Evolutionary conservation across 164 flowering plant species (phyloP).

Genomic region (Chloranthus sessilifolius): DNA sequence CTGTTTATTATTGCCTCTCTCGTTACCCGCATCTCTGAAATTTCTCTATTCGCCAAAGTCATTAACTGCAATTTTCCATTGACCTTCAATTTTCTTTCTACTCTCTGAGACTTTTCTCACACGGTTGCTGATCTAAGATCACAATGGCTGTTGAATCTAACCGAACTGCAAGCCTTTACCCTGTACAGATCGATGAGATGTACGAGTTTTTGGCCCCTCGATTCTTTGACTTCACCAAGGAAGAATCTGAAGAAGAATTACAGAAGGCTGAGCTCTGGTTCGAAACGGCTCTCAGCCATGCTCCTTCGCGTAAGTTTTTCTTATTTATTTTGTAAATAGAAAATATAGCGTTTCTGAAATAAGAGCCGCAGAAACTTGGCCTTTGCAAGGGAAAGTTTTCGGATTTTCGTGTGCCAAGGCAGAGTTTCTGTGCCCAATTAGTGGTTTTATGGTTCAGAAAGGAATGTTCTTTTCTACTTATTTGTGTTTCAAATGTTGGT

Average conservation of each 20-base stretch:
- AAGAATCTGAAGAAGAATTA: conserved; percentile 58
- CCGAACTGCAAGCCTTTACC: neutral
- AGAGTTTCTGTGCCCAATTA: no score
- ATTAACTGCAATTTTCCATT: neutral
- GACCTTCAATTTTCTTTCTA: neutral
- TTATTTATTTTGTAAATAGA: no score
- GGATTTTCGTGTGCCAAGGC: no score
- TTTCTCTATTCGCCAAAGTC: neutral
- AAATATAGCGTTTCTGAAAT: no score
- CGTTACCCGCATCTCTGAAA: neutral
- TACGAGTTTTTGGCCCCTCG: conserved; percentile 86
- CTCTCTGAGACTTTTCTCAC: neutral
- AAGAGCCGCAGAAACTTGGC: no score
- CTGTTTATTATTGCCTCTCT: no score
- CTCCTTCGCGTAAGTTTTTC: conserved; percentile 72
- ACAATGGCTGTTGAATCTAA: neutral
- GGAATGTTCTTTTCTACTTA: no score
- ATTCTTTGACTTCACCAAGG: conserved; percentile 64
- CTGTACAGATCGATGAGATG: conserved; percentile 43
- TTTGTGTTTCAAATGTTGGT: no score
- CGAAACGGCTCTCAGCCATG: conserved; percentile 50
- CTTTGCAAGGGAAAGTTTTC: no score
- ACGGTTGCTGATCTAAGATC: neutral
- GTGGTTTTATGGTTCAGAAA: no score
- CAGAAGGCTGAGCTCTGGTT: conserved; percentile 80